Conservation (phyloP, 306 rosid genomes). For the Rosa multiflora region DNA sequence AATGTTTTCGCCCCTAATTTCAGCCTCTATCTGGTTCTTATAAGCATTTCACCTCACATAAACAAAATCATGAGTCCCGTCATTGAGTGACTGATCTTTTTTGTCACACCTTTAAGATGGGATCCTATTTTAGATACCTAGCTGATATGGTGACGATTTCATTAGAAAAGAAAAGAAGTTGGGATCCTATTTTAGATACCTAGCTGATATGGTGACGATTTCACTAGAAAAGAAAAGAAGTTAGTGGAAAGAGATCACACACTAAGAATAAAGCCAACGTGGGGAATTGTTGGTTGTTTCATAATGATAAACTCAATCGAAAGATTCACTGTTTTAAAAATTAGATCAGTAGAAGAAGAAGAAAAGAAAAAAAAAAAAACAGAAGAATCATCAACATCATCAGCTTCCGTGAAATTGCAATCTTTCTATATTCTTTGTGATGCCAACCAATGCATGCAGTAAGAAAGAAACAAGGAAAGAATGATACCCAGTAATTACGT, state of each 20-base stretch:
- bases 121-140: too few species aligned
- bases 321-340: neutral
- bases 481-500: slow-evolving; percentile 41
- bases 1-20: too few species aligned
- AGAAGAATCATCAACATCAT: neutral
- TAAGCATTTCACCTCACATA: too few species aligned
- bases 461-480: slow-evolving; percentile 56
- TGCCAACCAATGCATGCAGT: slow-evolving; percentile 18
- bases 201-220: too few species aligned
- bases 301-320: neutral
- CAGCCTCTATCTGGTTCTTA: too few species aligned
- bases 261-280: neutral
- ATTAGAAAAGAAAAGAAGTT: too few species aligned
- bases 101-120: too few species aligned
- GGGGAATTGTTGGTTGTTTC: neutral
- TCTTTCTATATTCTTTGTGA: slow-evolving; percentile 28
- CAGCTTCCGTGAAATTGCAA: slow-evolving; percentile 17
- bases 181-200: too few species aligned
- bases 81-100: too few species aligned
- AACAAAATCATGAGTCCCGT: too few species aligned
- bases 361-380: neutral
- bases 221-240: too few species aligned
- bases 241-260: neutral
- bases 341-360: neutral
- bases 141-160: too few species aligned